Evolutionary conservation across 164 flowering plant genomes (phyloP).

Genomic region (Echeveria elegans): DNA sequence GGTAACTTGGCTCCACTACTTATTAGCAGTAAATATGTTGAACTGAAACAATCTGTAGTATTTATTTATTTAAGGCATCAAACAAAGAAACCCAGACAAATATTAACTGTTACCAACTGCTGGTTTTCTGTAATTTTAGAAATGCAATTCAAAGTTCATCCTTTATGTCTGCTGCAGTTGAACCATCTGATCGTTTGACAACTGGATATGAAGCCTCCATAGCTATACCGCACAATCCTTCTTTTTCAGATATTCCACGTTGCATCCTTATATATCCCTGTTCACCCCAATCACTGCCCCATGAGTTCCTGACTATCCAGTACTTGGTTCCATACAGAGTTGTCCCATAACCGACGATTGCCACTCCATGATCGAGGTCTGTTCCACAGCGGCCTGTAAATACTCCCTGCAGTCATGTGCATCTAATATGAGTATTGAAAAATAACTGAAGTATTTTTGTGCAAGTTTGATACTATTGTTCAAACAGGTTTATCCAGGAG

Average conservation of each 20-base stretch:
- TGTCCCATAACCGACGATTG: slow-evolving; percentile 15
- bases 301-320: slow-evolving; percentile 18
- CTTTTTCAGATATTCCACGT: not conserved
- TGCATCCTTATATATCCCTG: slow-evolving; percentile 12
- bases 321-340: slow-evolving; percentile 8
- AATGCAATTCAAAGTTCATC: not conserved
- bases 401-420: slow-evolving; percentile 12
- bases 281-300: slow-evolving; percentile 18
- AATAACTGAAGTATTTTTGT: not conserved
- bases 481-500: not conserved
- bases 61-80: not conserved
- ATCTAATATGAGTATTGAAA: not conserved
- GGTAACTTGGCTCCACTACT: not conserved
- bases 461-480: not conserved
- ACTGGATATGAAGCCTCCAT: slow-evolving; percentile 10
- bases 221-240: slow-evolving; percentile 17
- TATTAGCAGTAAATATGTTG: not conserved
- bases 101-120: not conserved
- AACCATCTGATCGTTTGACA: not conserved
- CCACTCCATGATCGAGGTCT: slow-evolving; percentile 10
- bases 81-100: not conserved
- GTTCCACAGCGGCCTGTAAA: slow-evolving; percentile 14
- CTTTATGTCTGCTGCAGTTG: not conserved
- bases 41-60: not conserved
- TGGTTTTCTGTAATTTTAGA: not conserved